These are phyloP conservation scores for Glebionis coronaria DNA, from an alignment of 129 eudicot species.

Conservation along the genomic window DNA sequence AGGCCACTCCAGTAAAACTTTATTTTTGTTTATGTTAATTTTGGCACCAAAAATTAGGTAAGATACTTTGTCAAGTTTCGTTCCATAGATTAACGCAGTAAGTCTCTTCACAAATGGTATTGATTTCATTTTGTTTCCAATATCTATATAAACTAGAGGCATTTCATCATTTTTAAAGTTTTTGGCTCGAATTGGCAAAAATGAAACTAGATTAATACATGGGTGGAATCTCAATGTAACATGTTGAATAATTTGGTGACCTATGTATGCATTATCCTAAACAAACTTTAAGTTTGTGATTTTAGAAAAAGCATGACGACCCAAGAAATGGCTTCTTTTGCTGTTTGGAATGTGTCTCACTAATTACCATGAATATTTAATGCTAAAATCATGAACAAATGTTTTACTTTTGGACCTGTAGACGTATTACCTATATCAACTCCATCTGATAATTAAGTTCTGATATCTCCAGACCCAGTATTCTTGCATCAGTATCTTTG, in stretches of 20 bases:
- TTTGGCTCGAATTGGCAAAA: background rate
- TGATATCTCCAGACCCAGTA: background rate
- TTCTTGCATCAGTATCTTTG: background rate
- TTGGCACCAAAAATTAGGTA: no score
- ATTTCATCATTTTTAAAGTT: no score
- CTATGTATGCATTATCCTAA: no score
- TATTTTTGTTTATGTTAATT: no score
- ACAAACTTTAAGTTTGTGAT: background rate
- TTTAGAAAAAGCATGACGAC: background rate
- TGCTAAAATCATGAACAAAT: background rate
- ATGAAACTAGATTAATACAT: background rate
- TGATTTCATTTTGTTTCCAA: no score
- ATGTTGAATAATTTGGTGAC: no score
- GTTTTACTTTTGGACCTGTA: slow-evolving; percentile 2
- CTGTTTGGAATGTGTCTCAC: background rate
- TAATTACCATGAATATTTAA: background rate
- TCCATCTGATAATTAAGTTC: background rate
- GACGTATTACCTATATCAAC: background rate
- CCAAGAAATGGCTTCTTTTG: background rate
- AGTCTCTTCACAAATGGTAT: no score
- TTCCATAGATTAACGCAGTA: no score
- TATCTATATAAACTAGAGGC: no score
- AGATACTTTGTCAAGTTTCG: no score
- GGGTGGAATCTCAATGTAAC: no score
- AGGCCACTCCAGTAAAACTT: no score